Base-by-base conservation (phyloP, 2,329 filamentous ascomycete genomes). In the Beauveria asiatica region DNA sequence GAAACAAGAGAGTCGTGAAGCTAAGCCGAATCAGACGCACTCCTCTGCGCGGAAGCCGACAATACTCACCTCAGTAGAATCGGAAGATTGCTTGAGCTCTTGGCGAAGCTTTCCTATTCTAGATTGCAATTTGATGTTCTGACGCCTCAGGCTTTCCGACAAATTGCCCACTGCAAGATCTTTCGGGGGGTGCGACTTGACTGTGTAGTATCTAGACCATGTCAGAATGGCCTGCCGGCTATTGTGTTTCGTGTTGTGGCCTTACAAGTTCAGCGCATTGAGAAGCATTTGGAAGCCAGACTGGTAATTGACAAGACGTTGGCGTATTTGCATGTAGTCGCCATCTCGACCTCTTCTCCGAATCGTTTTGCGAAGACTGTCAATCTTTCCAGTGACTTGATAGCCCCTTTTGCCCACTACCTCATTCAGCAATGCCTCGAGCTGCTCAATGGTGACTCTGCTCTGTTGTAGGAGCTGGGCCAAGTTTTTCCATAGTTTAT, bases 311-410 rank as follows among this genome's bases (percentile, higher is more conserved):
- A 30, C 27, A 9, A 57, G 55, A 23, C 55, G 55, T 21, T 57
- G 55, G 17, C 55, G 55, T 48, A 57, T n/a, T 17, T 49, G 23
- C 55, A 49, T 25, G 25, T 56, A 56, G 37, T 56, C 53, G 4
- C 41, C 41, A 44, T 56, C 53, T n/a, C 53, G 53, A 7, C 21
- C 41, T n/a, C 33, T 27, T 21, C 37, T 42, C 17, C 53, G 53
- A 1, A 56, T 56, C 9, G 53, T 30, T 30, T 56, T 56, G 11
- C 16, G 16, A 19, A 56, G 53, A n/a, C 41, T 25, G 9, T 56
- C 53, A n/a, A 56, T n/a, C n/a, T 56, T 56, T 17, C 53, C 53
- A 19, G 16, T 23, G 13, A 56, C 53, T 11, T 27, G 41, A 5
- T 10, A n/a, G 16, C 53, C 53, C 9, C 46, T 30, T 21, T 45